Conservation (phyloP, 352 stramenopile species). For the Phytophthora cactorum region DNA sequence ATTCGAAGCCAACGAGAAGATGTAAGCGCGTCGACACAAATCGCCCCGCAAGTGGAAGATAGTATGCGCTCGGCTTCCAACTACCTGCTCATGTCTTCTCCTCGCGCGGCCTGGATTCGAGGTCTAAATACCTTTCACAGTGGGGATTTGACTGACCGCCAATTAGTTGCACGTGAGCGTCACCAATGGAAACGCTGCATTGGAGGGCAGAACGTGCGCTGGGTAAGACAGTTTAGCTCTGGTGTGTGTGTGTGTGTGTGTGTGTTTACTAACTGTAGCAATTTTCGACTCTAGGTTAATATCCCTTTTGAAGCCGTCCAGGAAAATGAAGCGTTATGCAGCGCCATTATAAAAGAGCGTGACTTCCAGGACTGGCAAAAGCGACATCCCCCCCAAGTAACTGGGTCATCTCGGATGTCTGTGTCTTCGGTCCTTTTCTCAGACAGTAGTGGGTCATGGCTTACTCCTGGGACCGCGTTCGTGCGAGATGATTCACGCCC, state of each 20-base stretch:
- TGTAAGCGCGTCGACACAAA: slow-evolving; percentile 14
- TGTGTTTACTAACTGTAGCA: slow-evolving; percentile 1
- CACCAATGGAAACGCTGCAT: slow-evolving; percentile 80
- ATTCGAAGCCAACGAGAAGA: slow-evolving; percentile 21
- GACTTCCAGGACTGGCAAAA: slow-evolving; percentile 42
- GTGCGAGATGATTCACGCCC: slow-evolving; percentile 38
- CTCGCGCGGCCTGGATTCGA: slow-evolving; percentile 23
- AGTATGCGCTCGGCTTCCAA: slow-evolving; percentile 26
- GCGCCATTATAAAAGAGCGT: slow-evolving; percentile 41
- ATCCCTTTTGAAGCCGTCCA: slow-evolving; percentile 36
- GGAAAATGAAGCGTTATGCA: slow-evolving; percentile 35
- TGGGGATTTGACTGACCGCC: slow-evolving; percentile 49
- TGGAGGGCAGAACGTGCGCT: slow-evolving; percentile 38
- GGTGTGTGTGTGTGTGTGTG: too few relatives aligned
- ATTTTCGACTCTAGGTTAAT: slow-evolving; percentile 32
- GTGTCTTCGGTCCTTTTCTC: slow-evolving; percentile 35
- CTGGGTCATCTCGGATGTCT: slow-evolving; percentile 26
- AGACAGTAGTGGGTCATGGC: slow-evolving; percentile 35
- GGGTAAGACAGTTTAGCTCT: slow-evolving; percentile 35
- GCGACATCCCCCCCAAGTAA: slow-evolving; percentile 4
- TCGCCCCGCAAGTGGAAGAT: slow-evolving; percentile 16
- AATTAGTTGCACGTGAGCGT: slow-evolving; percentile 60
- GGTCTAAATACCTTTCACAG: slow-evolving; percentile 17
- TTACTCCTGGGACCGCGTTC: slow-evolving; percentile 39
- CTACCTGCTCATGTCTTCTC: slow-evolving; percentile 45